Conservation (phyloP, 192 early-diverging fungal species). For the Globomyces pollinis-pini region DNA sequence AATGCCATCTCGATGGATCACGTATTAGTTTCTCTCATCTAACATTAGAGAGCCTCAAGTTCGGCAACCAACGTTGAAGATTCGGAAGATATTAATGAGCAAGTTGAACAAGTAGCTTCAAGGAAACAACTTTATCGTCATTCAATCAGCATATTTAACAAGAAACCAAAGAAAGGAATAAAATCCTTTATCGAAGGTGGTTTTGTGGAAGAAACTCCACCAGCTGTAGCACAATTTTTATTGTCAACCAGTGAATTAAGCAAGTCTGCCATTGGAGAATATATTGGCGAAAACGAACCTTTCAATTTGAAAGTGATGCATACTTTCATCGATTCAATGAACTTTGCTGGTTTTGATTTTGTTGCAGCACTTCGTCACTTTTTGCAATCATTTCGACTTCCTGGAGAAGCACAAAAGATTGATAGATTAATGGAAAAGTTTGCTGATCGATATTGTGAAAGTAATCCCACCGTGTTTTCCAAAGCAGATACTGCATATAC, state of each 20-base stretch:
- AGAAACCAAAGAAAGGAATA: conserved; percentile 45
- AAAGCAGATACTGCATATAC: conserved; percentile 59
- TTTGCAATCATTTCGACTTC: conserved; percentile 53
- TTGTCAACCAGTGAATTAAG: conserved; percentile 28
- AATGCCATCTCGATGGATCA: conserved; percentile 34
- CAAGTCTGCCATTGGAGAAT: conserved; percentile 53
- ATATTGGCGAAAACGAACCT: conserved; percentile 46
- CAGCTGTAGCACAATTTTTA: conserved; percentile 43
- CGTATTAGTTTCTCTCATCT: conserved; percentile 10
- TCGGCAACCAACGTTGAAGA: conserved; percentile 3
- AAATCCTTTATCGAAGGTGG: conserved; percentile 36
- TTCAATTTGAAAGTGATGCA: conserved; percentile 53
- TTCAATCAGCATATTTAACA: conserved; percentile 41
- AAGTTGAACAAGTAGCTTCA: conserved; percentile 37
- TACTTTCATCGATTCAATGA: conserved; percentile 47
- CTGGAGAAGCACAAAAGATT: conserved; percentile 63
- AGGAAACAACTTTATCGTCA: conserved; percentile 38
- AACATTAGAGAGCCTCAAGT: not conserved
- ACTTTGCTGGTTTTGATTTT: conserved; percentile 46
- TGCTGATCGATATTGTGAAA: conserved; percentile 57
- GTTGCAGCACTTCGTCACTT: conserved; percentile 47
- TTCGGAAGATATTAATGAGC: conserved; percentile 6
- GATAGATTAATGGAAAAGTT: conserved; percentile 62
- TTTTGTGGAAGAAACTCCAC: conserved; percentile 35
- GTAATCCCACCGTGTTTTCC: conserved; percentile 50